Percentiles rank a stretch among this genome's conserved stretches.
Conservation (phyloP, 2,329 filamentous ascomycete species). For the Fusarium duplospermum region DNA sequence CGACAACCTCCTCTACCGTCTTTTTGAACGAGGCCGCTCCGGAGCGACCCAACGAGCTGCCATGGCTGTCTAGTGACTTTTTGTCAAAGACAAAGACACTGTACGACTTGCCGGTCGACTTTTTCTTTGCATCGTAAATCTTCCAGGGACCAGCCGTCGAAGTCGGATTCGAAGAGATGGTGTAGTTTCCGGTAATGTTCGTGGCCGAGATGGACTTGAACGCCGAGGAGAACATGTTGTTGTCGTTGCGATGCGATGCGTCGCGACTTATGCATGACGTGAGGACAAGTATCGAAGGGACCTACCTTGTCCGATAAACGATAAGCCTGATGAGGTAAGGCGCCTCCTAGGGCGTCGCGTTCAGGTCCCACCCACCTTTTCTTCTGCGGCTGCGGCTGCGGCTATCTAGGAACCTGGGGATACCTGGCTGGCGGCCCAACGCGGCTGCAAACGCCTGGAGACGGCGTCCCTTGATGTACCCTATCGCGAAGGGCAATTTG, state of each 20-base stretch:
- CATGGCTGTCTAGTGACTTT: slow-evolving; percentile 78
- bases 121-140: slow-evolving; percentile 97
- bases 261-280: slow-evolving; percentile 14
- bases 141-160: slow-evolving; percentile 93
- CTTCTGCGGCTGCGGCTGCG: background rate
- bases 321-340: slow-evolving; percentile 22
- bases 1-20: slow-evolving; percentile 88
- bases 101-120: slow-evolving; percentile 87
- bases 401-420: slow-evolving; percentile 24
- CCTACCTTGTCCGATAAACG: slow-evolving; percentile 5
- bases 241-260: slow-evolving; percentile 6
- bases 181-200: slow-evolving; percentile 94
- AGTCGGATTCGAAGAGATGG: slow-evolving; percentile 79
- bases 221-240: slow-evolving; percentile 87
- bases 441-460: slow-evolving; percentile 42
- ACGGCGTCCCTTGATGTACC: slow-evolving; percentile 42
- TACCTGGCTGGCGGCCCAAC: slow-evolving; percentile 37
- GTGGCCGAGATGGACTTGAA: slow-evolving; percentile 91
- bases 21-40: slow-evolving; percentile 77
- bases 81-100: slow-evolving; percentile 96
- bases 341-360: slow-evolving; percentile 3
- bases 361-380: background rate
- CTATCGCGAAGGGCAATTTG: slow-evolving; percentile 37
- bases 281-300: slow-evolving; percentile 11
- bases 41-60: slow-evolving; percentile 53